phyloP scores from a whole-genome alignment of 495 filamentous ascomycete genomes.

The Hypomontagnella submonticulosa region DNA sequence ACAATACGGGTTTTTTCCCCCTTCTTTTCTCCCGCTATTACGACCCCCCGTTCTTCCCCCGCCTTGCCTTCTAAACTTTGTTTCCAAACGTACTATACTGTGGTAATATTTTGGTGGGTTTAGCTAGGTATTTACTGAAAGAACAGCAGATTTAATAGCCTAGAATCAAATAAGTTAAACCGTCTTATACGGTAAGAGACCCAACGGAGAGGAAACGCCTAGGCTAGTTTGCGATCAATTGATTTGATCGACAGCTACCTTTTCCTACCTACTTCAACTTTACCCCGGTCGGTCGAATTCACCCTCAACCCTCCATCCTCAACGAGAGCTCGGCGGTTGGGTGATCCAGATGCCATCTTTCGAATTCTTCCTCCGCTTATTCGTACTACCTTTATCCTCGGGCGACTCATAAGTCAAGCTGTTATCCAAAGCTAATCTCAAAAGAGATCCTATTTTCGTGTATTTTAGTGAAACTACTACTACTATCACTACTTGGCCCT shows the following conservation, averaged over 20 bases:
- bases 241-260: constrained; percentile 32
- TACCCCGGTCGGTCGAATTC: constrained; percentile 35
- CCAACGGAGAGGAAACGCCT: constrained; percentile 34
- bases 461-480: constrained; percentile 11
- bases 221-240: constrained; percentile 22
- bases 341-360: constrained; percentile 18
- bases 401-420: neutral
- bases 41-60: too few species aligned
- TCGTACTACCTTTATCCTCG: neutral
- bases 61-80: too few species aligned
- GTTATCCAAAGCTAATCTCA: neutral
- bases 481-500: constrained; percentile 4
- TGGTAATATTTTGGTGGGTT: too few species aligned
- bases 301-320: constrained; percentile 21
- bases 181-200: neutral
- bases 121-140: too few species aligned
- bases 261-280: constrained; percentile 29
- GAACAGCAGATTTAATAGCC: too few species aligned
- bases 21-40: too few species aligned
- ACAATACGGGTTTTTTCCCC: too few species aligned
- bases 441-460: neutral
- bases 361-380: constrained; percentile 9
- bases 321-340: constrained; percentile 7
- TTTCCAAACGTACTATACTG: too few species aligned
- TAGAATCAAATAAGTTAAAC: too few species aligned